Evolutionary conservation across 176 grass and related monocot genomes (phyloP).

Genomic region (Melocanna baccifera): DNA sequence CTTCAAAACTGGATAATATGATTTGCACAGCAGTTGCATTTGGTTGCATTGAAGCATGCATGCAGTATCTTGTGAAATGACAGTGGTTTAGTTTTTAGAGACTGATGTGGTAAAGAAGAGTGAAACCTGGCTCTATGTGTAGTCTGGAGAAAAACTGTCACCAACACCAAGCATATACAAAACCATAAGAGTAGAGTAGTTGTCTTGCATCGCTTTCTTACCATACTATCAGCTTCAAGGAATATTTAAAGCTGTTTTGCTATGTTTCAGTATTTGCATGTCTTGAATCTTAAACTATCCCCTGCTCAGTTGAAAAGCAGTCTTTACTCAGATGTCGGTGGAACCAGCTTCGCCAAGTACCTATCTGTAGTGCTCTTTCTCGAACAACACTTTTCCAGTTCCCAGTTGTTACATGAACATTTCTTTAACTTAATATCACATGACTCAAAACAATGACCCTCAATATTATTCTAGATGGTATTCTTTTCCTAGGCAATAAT

Average conservation of each 20-base stretch:
- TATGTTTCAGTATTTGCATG: neutral
- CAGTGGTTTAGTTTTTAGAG: neutral
- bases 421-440: neutral
- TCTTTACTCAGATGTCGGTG: neutral
- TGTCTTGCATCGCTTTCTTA: neutral
- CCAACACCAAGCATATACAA: neutral
- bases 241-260: neutral
- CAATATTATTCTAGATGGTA: neutral
- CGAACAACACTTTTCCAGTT: neutral
- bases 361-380: neutral
- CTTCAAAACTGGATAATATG: neutral
- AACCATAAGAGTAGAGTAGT: neutral
- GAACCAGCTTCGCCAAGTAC: neutral
- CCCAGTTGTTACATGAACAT: neutral
- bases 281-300: neutral
- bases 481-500: neutral
- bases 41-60: neutral
- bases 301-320: neutral
- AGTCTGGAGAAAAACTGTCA: neutral
- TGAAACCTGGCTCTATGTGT: neutral
- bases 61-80: neutral
- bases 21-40: neutral
- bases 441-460: neutral
- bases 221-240: neutral
- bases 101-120: neutral